phyloP scores from a whole-genome alignment of 352 stramenopile species.

The Elongisporangium prolatum region DNA sequence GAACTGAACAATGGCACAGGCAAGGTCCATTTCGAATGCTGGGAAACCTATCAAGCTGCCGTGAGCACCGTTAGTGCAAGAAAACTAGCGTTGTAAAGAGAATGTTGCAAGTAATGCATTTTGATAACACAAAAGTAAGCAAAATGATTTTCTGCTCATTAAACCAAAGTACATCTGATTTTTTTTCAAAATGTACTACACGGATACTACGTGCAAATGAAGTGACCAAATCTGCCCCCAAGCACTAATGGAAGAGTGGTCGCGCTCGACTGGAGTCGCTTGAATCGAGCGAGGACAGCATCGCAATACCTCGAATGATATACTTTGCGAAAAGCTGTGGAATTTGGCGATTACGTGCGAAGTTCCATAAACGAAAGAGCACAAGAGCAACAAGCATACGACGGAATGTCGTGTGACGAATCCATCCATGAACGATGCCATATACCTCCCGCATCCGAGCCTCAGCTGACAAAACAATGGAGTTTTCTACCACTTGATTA shows the following conservation, averaged over 20 bases:
- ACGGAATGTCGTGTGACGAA: conserved; percentile 42
- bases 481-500: conserved; percentile 26
- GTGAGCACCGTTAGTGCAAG: not conserved
- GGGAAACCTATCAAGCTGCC: conserved; percentile 58
- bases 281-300: conserved; percentile 58
- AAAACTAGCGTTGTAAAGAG: too few species aligned
- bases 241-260: conserved; percentile 72
- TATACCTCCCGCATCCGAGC: conserved; percentile 25
- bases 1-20: conserved; percentile 65
- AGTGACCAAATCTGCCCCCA: conserved; percentile 80
- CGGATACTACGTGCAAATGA: conserved; percentile 57
- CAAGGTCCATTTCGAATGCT: conserved; percentile 87
- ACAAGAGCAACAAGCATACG: conserved; percentile 46
- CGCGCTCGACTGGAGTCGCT: conserved; percentile 83
- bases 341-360: conserved; percentile 37
- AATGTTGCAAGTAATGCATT: not conserved
- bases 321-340: conserved; percentile 56
- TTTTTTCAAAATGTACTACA: conserved; percentile 7
- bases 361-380: conserved; percentile 44
- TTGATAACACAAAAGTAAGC: not conserved
- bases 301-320: conserved; percentile 55
- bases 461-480: conserved; percentile 39
- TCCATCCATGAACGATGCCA: conserved; percentile 33
- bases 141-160: not conserved
- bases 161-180: not conserved